These are phyloP conservation scores for Podila epigama DNA, from an alignment of 192 early-diverging fungal species.

Conservation along the genomic window DNA sequence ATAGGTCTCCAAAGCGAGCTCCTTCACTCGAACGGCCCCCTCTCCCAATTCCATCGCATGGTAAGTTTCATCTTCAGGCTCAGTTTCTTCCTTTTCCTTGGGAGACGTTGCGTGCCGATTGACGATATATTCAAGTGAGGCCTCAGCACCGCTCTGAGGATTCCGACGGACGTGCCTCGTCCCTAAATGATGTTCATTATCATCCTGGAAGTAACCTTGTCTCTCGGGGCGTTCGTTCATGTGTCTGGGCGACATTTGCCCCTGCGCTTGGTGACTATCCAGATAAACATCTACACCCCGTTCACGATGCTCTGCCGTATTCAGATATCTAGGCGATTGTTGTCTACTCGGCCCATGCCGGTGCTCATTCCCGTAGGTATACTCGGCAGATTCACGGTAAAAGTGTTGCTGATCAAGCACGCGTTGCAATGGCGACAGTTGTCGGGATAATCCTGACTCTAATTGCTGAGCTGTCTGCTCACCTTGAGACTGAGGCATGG, in stretches of 20 bases:
- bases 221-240: not conserved
- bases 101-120: conserved; percentile 4
- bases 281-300: not conserved
- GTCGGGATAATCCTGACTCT: no score
- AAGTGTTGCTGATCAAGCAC: not conserved
- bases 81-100: conserved; percentile 12
- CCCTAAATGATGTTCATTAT: not conserved
- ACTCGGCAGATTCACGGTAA: not conserved
- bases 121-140: not conserved
- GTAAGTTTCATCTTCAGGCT: conserved; percentile 3
- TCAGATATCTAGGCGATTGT: not conserved
- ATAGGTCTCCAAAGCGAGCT: conserved; percentile 35
- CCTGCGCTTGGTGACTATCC: not conserved
- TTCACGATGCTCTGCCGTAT: not conserved
- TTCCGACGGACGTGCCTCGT: no score
- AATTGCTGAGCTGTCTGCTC: not conserved
- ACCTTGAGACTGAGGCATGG: not conserved
- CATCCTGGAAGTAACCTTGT: not conserved
- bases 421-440: not conserved
- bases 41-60: conserved; percentile 13
- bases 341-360: not conserved
- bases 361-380: not conserved
- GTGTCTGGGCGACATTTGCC: not conserved
- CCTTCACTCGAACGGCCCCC: conserved; percentile 5
- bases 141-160: not conserved